Evolutionary conservation across 495 filamentous ascomycete species (phyloP).

Genomic region (Pyrenopolyporus hunteri): DNA sequence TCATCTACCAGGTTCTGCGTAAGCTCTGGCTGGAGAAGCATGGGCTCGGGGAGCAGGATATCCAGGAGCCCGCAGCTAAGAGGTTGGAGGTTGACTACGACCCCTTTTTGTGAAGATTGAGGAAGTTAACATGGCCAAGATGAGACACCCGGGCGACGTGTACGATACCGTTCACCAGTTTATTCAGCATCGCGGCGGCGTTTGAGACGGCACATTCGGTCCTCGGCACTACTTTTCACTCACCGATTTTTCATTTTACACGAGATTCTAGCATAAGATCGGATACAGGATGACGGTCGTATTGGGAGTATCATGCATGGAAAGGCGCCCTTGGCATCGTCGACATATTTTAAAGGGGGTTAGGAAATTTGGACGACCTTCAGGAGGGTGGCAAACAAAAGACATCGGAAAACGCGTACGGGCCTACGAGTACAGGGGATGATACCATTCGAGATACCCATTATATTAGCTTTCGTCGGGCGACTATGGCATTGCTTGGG

Average conservation of each 20-base stretch:
- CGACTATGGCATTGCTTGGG: neutral
- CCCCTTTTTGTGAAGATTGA: conserved; percentile 41
- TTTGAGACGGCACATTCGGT: neutral
- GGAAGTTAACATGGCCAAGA: conserved; percentile 20
- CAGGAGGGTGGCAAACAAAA: neutral
- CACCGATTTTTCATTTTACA: neutral
- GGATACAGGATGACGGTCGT: conserved; percentile 10
- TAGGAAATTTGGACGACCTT: neutral
- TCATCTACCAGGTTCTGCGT: conserved; percentile 86
- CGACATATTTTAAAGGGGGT: neutral
- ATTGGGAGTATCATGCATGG: conserved; percentile 23
- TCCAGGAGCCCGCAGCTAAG: conserved; percentile 52
- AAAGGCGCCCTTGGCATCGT: conserved; percentile 11
- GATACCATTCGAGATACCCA: conserved; percentile 32
- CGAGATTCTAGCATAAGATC: conserved; percentile 12
- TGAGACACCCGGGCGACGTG: neutral
- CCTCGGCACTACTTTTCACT: neutral
- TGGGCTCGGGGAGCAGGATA: conserved; percentile 35
- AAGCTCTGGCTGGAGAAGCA: conserved; percentile 71
- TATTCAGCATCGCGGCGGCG: conserved; percentile 10
- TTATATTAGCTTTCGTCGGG: neutral
- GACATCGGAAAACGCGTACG: neutral
- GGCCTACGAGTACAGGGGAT: neutral
- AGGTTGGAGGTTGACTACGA: conserved; percentile 52
- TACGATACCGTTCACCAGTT: neutral